A percentile compares a stretch with the other conserved stretches of the same genome.
phyloP scores from a whole-genome alignment of 495 filamentous ascomycete species.

The Trichocladium uniseriatum region DNA sequence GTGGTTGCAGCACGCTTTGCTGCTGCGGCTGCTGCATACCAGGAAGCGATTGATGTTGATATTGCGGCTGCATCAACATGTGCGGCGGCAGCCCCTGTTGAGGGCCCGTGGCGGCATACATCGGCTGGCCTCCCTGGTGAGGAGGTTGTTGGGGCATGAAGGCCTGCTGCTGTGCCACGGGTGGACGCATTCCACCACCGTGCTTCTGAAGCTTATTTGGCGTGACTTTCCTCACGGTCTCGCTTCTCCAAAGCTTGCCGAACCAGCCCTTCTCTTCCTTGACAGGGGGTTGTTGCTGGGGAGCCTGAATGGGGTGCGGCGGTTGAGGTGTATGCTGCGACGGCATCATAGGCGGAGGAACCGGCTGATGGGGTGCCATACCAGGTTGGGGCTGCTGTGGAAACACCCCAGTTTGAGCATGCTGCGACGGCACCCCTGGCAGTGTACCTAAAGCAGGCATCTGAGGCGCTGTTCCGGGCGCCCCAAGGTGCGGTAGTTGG shows the following conservation, averaged over 20 bases:
- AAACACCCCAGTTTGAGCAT: neutral
- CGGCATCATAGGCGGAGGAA: neutral
- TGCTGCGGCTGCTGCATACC: neutral
- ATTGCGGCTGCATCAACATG: neutral
- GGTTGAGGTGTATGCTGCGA: neutral
- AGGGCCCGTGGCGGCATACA: neutral
- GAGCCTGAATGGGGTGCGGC: slow-evolving; percentile 1
- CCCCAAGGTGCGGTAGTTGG: neutral
- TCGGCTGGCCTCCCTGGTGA: neutral
- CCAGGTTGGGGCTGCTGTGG: slow-evolving; percentile 4
- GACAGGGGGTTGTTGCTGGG: neutral
- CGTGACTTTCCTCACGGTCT: neutral
- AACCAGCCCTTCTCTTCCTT: slow-evolving; percentile 14
- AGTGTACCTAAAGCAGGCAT: neutral
- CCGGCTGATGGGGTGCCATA: neutral
- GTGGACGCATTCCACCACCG: neutral
- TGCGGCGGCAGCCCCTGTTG: neutral
- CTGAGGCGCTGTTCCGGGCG: slow-evolving; percentile 5
- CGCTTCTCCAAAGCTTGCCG: slow-evolving; percentile 6
- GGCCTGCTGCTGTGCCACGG: neutral
- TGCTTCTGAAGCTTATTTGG: slow-evolving; percentile 4
- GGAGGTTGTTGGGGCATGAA: neutral
- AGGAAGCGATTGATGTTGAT: neutral
- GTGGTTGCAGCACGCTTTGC: neutral
- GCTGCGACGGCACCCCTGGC: neutral